Conservation (phyloP, 225 moss, liverwort and hornwort genomes). For the Bryum argenteum region DNA sequence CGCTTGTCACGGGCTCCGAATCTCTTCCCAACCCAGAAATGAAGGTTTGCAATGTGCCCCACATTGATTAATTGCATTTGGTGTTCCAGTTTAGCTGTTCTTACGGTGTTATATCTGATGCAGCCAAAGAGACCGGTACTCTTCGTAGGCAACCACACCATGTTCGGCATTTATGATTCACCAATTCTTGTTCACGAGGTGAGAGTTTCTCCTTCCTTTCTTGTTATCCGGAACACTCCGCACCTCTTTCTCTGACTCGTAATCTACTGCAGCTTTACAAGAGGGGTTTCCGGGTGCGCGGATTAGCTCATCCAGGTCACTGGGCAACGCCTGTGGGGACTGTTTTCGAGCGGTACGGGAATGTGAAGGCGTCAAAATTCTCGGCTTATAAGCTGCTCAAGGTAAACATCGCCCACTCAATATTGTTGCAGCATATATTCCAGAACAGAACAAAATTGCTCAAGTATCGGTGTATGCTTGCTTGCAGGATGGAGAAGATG, state of each 20-base stretch:
- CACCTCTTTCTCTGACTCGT: slow-evolving; percentile 1
- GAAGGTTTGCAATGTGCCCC: slow-evolving; percentile 52
- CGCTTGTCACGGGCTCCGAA: slow-evolving; percentile 70
- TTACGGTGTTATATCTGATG: slow-evolving; percentile 3
- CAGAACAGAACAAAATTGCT: background rate
- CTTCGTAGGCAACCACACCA: slow-evolving; percentile 92
- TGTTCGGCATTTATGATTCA: slow-evolving; percentile 91
- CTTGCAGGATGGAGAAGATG: slow-evolving; percentile 80
- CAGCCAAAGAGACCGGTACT: slow-evolving; percentile 88
- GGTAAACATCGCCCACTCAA: slow-evolving; percentile 41
- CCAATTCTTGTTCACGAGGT: slow-evolving; percentile 90
- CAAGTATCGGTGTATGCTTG: background rate
- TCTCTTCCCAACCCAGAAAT: slow-evolving; percentile 68
- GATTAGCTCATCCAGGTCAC: slow-evolving; percentile 93
- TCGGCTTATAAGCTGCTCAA: slow-evolving; percentile 91
- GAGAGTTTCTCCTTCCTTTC: slow-evolving; percentile 7
- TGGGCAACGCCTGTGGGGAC: slow-evolving; percentile 69
- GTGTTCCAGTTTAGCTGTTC: background rate
- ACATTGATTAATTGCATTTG: background rate
- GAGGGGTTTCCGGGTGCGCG: slow-evolving; percentile 81
- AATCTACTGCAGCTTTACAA: slow-evolving; percentile 62
- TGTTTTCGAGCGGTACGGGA: slow-evolving; percentile 95
- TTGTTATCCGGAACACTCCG: background rate
- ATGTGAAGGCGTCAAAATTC: slow-evolving; percentile 83
- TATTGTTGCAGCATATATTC: slow-evolving; percentile 12